phyloP scores from a whole-genome alignment of 108 stramenopile genomes.

The Stephanodiscus triporus region DNA sequence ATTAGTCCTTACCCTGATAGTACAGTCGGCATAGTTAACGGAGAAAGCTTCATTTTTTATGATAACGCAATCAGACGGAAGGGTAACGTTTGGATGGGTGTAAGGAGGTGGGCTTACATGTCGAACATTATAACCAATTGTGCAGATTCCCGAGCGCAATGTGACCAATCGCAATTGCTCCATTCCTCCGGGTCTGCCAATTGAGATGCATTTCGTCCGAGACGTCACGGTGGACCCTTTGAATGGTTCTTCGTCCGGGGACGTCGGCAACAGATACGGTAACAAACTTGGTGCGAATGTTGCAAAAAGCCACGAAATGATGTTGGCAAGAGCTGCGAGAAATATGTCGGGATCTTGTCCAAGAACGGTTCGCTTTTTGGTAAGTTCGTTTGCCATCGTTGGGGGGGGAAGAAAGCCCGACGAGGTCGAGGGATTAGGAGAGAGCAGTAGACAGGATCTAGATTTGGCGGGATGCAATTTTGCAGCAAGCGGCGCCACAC shows the following conservation, averaged over 20 bases:
- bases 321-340: slow-evolving; percentile 66
- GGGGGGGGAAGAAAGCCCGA: neutral
- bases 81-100: slow-evolving; percentile 11
- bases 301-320: slow-evolving; percentile 72
- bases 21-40: slow-evolving; percentile 86
- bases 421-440: too few species aligned
- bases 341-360: slow-evolving; percentile 66
- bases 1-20: slow-evolving; percentile 54
- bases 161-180: slow-evolving; percentile 77
- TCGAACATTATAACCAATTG: slow-evolving; percentile 81
- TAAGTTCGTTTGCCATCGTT: neutral
- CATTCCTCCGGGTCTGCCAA: slow-evolving; percentile 81
- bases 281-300: slow-evolving; percentile 60
- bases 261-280: slow-evolving; percentile 60
- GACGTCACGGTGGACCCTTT: slow-evolving; percentile 5
- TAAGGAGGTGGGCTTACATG: slow-evolving; percentile 51
- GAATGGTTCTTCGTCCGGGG: slow-evolving; percentile 42
- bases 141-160: slow-evolving; percentile 63
- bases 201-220: slow-evolving; percentile 73
- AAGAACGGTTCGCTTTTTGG: slow-evolving; percentile 46
- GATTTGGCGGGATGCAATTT: too few species aligned
- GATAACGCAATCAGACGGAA: slow-evolving; percentile 62
- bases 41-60: slow-evolving; percentile 68
- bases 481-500: too few species aligned
- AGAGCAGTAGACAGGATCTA: too few species aligned